phyloP scores from a whole-genome alignment of 2,329 filamentous ascomycete genomes.

The Botrytis medusae region DNA sequence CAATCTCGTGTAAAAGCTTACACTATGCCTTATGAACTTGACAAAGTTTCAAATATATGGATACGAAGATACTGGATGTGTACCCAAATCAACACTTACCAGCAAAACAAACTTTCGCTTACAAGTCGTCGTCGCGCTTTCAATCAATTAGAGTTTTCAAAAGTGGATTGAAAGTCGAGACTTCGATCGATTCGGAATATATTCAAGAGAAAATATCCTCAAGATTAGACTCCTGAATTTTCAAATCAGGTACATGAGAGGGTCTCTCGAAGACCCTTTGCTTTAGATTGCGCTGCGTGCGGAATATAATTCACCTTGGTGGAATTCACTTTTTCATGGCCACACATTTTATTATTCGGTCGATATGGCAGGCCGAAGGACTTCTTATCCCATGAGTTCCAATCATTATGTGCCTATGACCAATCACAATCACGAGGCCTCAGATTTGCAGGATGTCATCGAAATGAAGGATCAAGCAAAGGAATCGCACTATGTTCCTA shows the following conservation, averaged over 20 bases:
- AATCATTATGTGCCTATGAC: not conserved
- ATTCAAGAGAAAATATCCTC: not conserved
- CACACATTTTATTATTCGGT: not conserved
- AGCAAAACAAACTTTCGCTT: not conserved
- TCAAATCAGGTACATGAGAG: not conserved
- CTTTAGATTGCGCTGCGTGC: not conserved
- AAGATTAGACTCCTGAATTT: not conserved
- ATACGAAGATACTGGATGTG: not conserved
- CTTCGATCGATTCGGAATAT: not conserved
- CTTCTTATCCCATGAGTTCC: not conserved
- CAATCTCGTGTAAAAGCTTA: not conserved
- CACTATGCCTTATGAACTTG: too few relatives aligned
- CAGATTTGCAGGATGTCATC: not conserved
- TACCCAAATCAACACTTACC: not conserved
- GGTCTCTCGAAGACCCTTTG: not conserved
- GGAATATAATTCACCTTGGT: not conserved
- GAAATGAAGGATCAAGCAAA: not conserved
- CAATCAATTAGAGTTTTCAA: conserved; percentile 5
- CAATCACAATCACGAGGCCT: not conserved
- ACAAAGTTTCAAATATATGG: not conserved
- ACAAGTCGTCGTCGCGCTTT: not conserved
- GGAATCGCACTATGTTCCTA: not conserved
- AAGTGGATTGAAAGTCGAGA: not conserved
- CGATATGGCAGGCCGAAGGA: not conserved
- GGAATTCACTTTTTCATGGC: not conserved